A percentile compares a stretch with the other conserved stretches of the same genome.
phyloP scores from a whole-genome alignment of 192 early-diverging fungal genomes.

The Glomus cerebriforme region DNA sequence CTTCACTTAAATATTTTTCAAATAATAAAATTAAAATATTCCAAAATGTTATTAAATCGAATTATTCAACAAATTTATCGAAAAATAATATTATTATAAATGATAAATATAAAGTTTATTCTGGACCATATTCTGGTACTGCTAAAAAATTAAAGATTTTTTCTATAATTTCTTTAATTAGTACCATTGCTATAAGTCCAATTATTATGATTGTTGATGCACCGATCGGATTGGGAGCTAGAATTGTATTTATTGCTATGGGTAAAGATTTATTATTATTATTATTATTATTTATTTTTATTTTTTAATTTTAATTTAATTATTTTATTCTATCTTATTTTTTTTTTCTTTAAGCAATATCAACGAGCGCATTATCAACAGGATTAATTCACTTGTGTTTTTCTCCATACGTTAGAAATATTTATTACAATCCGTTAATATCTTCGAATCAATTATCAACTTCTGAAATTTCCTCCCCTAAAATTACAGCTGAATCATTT shows the following conservation, averaged over 20 bases:
- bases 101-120: slow-evolving; percentile 37
- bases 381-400: slow-evolving; percentile 59
- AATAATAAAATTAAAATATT: not conserved
- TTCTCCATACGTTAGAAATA: slow-evolving; percentile 58
- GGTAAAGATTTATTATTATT: slow-evolving; percentile 37
- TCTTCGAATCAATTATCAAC: slow-evolving; percentile 30
- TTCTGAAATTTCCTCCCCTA: not conserved
- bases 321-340: not conserved
- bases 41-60: not conserved
- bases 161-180: slow-evolving; percentile 54
- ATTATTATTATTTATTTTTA: not conserved
- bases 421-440: slow-evolving; percentile 20
- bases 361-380: slow-evolving; percentile 59
- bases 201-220: slow-evolving; percentile 56
- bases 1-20: not conserved
- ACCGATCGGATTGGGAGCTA: slow-evolving; percentile 49
- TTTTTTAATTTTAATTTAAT: not conserved
- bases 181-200: slow-evolving; percentile 52
- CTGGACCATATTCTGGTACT: slow-evolving; percentile 52
- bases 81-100: not conserved
- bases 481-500: slow-evolving; percentile 46
- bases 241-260: slow-evolving; percentile 48
- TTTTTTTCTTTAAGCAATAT: slow-evolving; percentile 37
- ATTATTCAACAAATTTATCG: not conserved
- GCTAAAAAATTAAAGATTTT: slow-evolving; percentile 58